Evolutionary conservation across 768 basidiomycete genomes (phyloP).

Genomic region (Mycena alexandri): DNA sequence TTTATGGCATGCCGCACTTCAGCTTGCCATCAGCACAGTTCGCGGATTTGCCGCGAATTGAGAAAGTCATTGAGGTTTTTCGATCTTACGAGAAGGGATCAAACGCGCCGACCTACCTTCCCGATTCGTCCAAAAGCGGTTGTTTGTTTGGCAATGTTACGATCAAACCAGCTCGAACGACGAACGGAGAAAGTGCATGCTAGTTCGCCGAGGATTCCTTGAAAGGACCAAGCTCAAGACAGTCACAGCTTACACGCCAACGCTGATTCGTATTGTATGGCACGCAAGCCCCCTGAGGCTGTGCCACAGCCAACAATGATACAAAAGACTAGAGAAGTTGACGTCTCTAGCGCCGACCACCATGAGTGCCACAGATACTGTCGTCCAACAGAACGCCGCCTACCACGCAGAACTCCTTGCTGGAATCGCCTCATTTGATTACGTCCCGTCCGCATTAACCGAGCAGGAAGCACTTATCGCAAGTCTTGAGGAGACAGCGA

Average conservation of each 20-base stretch:
- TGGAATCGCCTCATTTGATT: conserved; percentile 53
- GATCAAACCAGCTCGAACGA: background rate
- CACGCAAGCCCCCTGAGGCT: conserved; percentile 2
- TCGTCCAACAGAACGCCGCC: conserved; percentile 52
- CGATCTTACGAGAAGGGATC: too few species aligned
- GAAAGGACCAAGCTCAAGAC: too few species aligned
- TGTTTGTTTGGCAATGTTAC: background rate
- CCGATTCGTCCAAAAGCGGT: background rate
- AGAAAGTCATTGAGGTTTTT: too few species aligned
- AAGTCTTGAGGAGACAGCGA: conserved; percentile 49
- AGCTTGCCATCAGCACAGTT: too few species aligned
- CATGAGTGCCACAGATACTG: conserved; percentile 47
- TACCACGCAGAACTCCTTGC: conserved; percentile 54
- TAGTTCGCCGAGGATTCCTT: too few species aligned
- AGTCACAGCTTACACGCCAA: too few species aligned
- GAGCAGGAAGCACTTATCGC: conserved; percentile 53
- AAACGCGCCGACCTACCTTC: too few species aligned
- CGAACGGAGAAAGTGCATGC: background rate
- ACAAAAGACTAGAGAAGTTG: background rate
- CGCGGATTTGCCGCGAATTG: too few species aligned
- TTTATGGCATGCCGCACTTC: too few species aligned
- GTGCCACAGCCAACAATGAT: conserved; percentile 3
- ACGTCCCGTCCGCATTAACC: conserved; percentile 52
- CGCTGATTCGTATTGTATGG: too few species aligned
- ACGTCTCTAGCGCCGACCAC: background rate